phyloP scores from a whole-genome alignment of 768 basidiomycete species.

The Phlebiopsis flavidoalba region DNA sequence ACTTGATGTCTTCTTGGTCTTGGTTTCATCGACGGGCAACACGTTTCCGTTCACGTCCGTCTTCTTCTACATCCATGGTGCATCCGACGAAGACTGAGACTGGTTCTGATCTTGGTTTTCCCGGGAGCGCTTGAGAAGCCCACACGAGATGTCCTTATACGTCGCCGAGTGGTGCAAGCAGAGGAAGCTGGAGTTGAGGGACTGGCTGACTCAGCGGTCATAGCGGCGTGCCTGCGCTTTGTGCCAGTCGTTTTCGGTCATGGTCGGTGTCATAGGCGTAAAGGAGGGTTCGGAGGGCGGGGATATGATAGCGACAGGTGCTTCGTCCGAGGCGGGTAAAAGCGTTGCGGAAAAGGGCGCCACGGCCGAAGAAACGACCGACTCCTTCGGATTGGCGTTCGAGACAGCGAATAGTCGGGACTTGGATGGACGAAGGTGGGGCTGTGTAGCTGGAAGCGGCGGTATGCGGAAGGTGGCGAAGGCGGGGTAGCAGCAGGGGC shows the following conservation, averaged over 20 bases:
- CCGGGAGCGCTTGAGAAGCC: constrained; percentile 28
- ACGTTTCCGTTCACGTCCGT: constrained; percentile 70
- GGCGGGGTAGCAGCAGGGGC: constrained; percentile 12
- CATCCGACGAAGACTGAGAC: constrained; percentile 32
- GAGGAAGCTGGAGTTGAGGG: constrained; percentile 31
- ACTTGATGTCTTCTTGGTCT: not conserved
- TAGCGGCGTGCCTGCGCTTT: constrained; percentile 74
- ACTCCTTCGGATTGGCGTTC: constrained; percentile 26
- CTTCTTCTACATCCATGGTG: constrained; percentile 70
- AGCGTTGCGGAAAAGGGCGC: constrained; percentile 26
- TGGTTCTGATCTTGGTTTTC: constrained; percentile 29
- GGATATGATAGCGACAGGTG: constrained; percentile 2
- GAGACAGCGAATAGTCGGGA: constrained; percentile 20
- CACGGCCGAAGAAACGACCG: constrained; percentile 20
- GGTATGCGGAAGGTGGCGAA: constrained; percentile 15
- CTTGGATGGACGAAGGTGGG: constrained; percentile 24
- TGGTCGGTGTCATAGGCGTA: constrained; percentile 11
- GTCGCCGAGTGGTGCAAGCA: constrained; percentile 36
- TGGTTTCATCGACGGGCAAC: constrained; percentile 52
- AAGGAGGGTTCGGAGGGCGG: constrained; percentile 11
- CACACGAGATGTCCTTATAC: constrained; percentile 49
- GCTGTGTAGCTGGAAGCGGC: constrained; percentile 6
- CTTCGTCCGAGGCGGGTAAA: constrained; percentile 10
- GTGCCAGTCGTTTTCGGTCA: constrained; percentile 48
- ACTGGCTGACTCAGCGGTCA: constrained; percentile 58